Percentiles rank a stretch among this genome's conserved stretches.
Conservation (phyloP, 106 monocot genomes). For the Phalaenopsis aphrodite region DNA sequence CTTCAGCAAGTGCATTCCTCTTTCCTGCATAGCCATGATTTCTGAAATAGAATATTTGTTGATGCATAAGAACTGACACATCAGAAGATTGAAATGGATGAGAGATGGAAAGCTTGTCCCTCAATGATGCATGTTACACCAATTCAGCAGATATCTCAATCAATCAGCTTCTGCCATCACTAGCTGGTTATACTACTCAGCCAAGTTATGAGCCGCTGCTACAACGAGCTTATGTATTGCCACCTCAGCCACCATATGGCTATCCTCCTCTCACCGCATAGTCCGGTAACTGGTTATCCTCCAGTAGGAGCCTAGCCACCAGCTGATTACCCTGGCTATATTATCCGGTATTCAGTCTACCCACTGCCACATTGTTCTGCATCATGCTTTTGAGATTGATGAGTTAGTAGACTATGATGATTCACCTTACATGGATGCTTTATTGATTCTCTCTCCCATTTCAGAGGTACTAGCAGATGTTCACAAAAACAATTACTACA, state of each 20-base stretch:
- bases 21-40: constrained; percentile 59
- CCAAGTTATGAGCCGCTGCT: constrained; percentile 36
- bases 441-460: too few relatives aligned
- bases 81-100: constrained; percentile 88
- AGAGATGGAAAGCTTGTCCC: constrained; percentile 80
- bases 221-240: background rate
- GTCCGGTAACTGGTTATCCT: constrained; percentile 13
- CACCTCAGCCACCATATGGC: constrained; percentile 2
- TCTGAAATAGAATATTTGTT: constrained; percentile 47
- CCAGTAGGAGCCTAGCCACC: background rate
- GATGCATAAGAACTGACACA: constrained; percentile 48
- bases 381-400: too few relatives aligned
- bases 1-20: constrained; percentile 81
- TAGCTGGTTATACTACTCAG: constrained; percentile 38
- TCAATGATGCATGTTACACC: constrained; percentile 69
- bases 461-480: too few relatives aligned
- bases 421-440: too few relatives aligned
- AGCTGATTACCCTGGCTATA: background rate
- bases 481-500: too few relatives aligned
- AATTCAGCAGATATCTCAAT: constrained; percentile 86
- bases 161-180: constrained; percentile 61
- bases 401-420: too few relatives aligned
- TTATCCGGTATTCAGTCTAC: background rate
- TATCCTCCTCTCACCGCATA: constrained; percentile 12
- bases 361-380: too few relatives aligned